Percentiles rank a stretch among this genome's conserved stretches.
Evolutionary conservation across 495 filamentous ascomycete species (phyloP).

Genomic region (Talaromyces adpressus): DNA sequence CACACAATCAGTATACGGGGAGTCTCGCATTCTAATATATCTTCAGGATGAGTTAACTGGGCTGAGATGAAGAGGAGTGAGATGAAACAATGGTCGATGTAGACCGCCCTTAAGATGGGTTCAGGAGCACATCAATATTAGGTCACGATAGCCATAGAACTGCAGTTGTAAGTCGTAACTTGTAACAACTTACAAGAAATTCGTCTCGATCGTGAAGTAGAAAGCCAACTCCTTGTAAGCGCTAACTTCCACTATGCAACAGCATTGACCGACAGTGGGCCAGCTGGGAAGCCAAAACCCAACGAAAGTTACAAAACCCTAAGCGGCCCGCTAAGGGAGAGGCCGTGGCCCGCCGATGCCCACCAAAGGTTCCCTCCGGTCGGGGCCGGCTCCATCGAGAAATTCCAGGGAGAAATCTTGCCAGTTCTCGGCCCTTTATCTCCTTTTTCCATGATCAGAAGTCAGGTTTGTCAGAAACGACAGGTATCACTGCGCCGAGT

Average conservation of each 20-base stretch:
- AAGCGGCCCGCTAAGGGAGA: not conserved
- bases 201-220: not conserved
- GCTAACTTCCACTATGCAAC: not conserved
- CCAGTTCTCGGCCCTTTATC: not conserved
- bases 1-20: not conserved
- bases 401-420: not conserved
- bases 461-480: no score
- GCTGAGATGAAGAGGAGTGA: not conserved
- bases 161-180: not conserved
- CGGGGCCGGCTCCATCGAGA: not conserved
- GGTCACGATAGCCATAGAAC: not conserved
- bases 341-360: not conserved
- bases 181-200: not conserved
- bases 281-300: not conserved
- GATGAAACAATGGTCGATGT: not conserved
- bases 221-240: not conserved
- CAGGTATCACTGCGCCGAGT: not conserved
- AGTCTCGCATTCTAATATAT: not conserved
- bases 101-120: not conserved
- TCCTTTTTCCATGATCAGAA: not conserved
- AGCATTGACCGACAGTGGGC: not conserved
- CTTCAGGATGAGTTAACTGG: not conserved
- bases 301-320: not conserved
- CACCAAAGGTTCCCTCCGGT: not conserved
- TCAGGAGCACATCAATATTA: not conserved